Evolutionary conservation across 495 filamentous ascomycete genomes (phyloP), one percentile per base, ranked within the genome.

Genomic region (Melanomma pulvis-pyrius): DNA sequence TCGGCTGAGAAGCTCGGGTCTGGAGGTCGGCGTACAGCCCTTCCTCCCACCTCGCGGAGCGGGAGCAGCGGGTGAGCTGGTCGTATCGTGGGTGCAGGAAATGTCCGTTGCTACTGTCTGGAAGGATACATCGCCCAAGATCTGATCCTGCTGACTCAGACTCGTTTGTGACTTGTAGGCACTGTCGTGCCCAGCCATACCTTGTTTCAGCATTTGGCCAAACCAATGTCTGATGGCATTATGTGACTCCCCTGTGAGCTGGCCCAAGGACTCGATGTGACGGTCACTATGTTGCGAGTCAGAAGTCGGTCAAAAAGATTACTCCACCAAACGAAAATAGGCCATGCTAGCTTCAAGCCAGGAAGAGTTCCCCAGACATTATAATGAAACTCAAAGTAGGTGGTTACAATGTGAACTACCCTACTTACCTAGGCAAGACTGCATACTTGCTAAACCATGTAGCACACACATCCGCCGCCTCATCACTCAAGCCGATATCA

Each of bases 121-220:
- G 51, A 21, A 29, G 9, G 49, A 21, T 19, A 29, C 11, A 24
- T 29, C 49, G 15, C 24, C 30, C 1, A 46, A 25, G 0, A 46
- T 29, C 39, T 49, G 51, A 29, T 64, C 50, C 48, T 53, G 52
- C 39, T 65, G 59, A 21, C 17, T 65, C 22, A 62, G 48, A 34
- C 56, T 63, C 2, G 69, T 64, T 36, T 68, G 65, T 21, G 69
- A 71, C 51, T 65, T 71, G 22, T 71, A 71, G 12, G 65, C 69
- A 32, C 65, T 68, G 29, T 71, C 69, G 29, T 71, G 63, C 24
- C 63, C 63, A 39, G 65, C 19, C 48, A 67, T 46, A 22, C 69
- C 69, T 49, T 68, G 69, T 30, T 68, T 68, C 12, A 64, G 48
- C 49, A 68, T 50, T 30, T 71, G 59, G 2, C 69, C 65, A 39